Evolutionary conservation across 2,329 filamentous ascomycete species (phyloP), one percentile per base, ranked within the genome.

Genomic region (Pyricularia sp.): DNA sequence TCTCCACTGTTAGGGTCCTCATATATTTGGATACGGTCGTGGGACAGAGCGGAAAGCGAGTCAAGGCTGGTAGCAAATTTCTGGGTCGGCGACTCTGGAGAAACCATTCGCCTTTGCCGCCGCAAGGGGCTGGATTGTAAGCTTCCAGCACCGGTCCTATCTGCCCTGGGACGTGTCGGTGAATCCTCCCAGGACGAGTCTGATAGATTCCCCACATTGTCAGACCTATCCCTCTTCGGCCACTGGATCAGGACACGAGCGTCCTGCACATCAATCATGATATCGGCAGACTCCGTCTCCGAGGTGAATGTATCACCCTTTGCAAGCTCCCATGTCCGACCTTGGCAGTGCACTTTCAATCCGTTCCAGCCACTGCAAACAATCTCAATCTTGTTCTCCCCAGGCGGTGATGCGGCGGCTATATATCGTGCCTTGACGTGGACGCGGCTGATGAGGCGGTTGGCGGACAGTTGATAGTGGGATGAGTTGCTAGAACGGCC

Each of bases 351-450:
- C 70, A 99, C 78, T 78, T 91, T 96, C 69, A 94, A 82, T 19
- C 94, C 94, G 75, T 99, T 99, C 93, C 93, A 97, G 26, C 94
- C 94, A 72, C 89, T 85, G 80, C 94, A 99, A 71, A 91, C 83
- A 70, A 99, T 89, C 75, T 96, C 90, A 61, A 99, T 85, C 75
- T 86, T 88, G 74, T 89, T 90, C 67, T 86, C 82, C 70, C 90
- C 86, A 70, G 90, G 82, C 5, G 84, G 83, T 65, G 84, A 82
- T 24, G 82, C 78, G 13, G 90, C 85, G 26, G 88, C 82, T 68
- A 93, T 84, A 75, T 93, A 99, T 64, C 87, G 85, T 68, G 92
- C 93, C 77, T 91, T 89, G 75, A 97, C 89, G 74, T 99, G 94
- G 28, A 97, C 86, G 72, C 94, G 89, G 72, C 94, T 97, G 68